A percentile compares a stretch with the other conserved stretches of the same genome.
phyloP scores from a whole-genome alignment of 23 red algal genomes.

The Gracilariopsis chorda region DNA sequence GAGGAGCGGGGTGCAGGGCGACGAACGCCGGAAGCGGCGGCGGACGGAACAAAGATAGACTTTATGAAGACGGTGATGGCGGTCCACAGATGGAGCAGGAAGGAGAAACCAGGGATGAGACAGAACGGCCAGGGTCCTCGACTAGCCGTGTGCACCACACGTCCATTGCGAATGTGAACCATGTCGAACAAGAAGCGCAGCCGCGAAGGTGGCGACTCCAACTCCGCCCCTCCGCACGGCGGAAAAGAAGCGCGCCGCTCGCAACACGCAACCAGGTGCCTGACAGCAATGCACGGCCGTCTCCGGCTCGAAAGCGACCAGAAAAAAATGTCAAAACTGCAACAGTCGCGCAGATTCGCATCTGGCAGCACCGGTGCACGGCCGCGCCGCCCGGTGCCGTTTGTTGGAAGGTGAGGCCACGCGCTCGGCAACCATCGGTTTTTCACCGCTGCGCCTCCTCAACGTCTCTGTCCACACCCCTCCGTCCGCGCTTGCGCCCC shows the following conservation, averaged over 20 bases:
- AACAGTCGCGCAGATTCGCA: too few relatives aligned
- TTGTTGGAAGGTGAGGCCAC: constrained; percentile 33
- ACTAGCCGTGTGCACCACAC: constrained; percentile 31
- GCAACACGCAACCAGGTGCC: too few relatives aligned
- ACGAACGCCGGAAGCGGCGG: not conserved
- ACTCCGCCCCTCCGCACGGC: too few relatives aligned
- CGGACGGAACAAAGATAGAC: constrained; percentile 43
- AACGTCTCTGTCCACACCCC: not conserved
- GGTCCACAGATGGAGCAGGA: constrained; percentile 2
- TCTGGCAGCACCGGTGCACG: not conserved
- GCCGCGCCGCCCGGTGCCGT: not conserved
- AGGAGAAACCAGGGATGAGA: constrained; percentile 53
- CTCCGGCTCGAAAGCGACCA: not conserved
- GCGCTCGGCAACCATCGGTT: not conserved
- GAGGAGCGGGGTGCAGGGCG: not conserved
- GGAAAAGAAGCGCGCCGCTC: too few relatives aligned
- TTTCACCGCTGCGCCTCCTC: not conserved
- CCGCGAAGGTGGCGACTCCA: too few relatives aligned
- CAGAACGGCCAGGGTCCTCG: constrained; percentile 64
- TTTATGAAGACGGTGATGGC: constrained; percentile 37
- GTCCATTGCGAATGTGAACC: constrained; percentile 54
- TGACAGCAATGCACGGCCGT: constrained; percentile 4
- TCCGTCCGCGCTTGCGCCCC: not conserved
- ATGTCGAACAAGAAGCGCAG: not conserved
- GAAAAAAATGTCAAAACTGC: too few relatives aligned